Evolutionary conservation across 768 basidiomycete genomes (phyloP).

Genomic region (Auricularia sp.): DNA sequence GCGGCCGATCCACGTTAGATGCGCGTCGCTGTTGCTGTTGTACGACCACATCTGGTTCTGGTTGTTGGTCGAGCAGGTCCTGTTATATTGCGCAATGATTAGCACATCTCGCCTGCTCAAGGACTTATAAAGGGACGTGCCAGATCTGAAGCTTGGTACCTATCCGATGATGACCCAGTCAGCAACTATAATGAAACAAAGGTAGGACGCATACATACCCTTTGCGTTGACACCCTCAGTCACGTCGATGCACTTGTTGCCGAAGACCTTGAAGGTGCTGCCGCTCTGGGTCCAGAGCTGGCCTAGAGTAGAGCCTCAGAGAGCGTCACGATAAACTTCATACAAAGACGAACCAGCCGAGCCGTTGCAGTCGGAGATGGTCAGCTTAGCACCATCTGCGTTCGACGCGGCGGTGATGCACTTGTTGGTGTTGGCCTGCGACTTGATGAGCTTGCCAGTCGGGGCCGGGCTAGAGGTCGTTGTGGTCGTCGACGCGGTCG

Average conservation of each 20-base stretch:
- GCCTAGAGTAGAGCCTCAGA: no score
- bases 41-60: not conserved
- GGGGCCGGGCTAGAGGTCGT: not conserved
- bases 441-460: not conserved
- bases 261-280: slow-evolving; percentile 32
- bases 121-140: slow-evolving; percentile 6
- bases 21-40: not conserved
- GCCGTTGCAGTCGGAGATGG: slow-evolving; percentile 36
- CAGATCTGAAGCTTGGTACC: slow-evolving; percentile 43
- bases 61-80: not conserved
- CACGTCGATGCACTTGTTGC: slow-evolving; percentile 42
- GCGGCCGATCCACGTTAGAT: not conserved
- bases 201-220: not conserved
- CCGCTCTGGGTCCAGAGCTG: slow-evolving; percentile 41
- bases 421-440: slow-evolving; percentile 15
- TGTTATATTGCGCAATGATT: not conserved
- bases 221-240: slow-evolving; percentile 23
- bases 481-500: not conserved
- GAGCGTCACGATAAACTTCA: no score
- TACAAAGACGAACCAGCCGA: slow-evolving; percentile 13
- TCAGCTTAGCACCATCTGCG: slow-evolving; percentile 37
- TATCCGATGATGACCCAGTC: slow-evolving; percentile 15
- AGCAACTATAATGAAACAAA: not conserved
- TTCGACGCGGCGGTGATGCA: slow-evolving; percentile 44
- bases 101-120: not conserved